Conservation (phyloP, 345 rosid species). For the Eutrema yunnanense region DNA sequence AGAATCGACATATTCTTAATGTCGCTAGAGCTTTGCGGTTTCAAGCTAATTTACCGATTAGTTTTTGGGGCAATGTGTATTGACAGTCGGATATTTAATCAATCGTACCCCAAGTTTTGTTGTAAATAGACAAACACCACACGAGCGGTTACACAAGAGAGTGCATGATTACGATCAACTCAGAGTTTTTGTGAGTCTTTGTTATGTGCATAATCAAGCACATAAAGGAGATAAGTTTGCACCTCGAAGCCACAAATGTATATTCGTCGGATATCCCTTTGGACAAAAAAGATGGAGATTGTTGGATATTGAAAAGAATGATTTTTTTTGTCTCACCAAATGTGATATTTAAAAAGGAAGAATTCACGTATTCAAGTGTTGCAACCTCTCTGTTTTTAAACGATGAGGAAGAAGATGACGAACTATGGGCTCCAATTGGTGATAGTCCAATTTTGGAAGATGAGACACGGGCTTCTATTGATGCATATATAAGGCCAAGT, state of each 20-base stretch:
- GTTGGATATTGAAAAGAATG: background rate
- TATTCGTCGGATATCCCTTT: background rate
- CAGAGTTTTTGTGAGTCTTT: background rate
- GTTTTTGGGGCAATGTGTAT: background rate
- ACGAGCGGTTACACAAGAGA: background rate
- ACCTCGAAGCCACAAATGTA: background rate
- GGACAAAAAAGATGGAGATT: background rate
- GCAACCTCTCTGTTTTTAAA: too few relatives aligned
- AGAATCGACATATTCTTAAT: background rate
- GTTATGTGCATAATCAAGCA: background rate
- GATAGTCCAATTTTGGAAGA: too few relatives aligned
- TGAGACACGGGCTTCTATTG: too few relatives aligned
- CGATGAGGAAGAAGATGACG: too few relatives aligned
- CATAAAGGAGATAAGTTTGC: background rate
- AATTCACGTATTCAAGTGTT: background rate
- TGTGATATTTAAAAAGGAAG: background rate
- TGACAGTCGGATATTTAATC: background rate
- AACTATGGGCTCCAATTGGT: too few relatives aligned
- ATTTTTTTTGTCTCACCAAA: background rate
- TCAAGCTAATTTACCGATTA: background rate
- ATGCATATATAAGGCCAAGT: too few relatives aligned
- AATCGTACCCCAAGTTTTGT: background rate
- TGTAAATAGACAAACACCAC: accelerated
- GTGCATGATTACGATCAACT: background rate
- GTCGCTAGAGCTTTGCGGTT: background rate